A percentile compares a stretch with the other conserved stretches of the same genome.
Evolutionary conservation across 140 eudicot genomes (phyloP).

Genomic region (Bidens hawaiensis): DNA sequence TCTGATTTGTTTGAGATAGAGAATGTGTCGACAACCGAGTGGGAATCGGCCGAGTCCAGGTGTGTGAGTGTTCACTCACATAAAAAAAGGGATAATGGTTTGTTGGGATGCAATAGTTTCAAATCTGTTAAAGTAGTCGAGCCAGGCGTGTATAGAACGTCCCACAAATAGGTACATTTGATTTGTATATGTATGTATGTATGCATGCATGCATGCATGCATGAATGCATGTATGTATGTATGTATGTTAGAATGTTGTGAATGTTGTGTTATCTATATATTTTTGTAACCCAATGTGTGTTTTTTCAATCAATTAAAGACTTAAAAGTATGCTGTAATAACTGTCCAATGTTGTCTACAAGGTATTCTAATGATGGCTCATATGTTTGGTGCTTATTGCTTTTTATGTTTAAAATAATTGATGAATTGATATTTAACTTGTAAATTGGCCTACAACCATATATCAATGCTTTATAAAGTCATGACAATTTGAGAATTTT

Average conservation of each 20-base stretch:
- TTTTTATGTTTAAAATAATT: conserved; percentile 8
- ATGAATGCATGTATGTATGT: not conserved
- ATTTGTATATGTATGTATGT: no score
- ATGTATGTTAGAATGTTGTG: not conserved
- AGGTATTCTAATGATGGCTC: conserved; percentile 3
- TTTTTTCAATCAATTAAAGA: not conserved
- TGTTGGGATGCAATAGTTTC: conserved; percentile 58
- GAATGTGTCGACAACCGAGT: conserved; percentile 38
- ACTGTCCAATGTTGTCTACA: not conserved
- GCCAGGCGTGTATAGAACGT: conserved; percentile 20
- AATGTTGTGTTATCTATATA: conserved; percentile 2
- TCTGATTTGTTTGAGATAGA: conserved; percentile 88
- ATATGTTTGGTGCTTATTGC: conserved; percentile 24
- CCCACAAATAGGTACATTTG: conserved; percentile 7
- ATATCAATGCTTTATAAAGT: conserved; percentile 27
- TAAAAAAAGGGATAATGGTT: conserved; percentile 26
- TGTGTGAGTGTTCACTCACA: conserved; percentile 33
- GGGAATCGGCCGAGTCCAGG: conserved; percentile 33
- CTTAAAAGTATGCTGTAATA: not conserved
- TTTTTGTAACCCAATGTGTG: conserved; percentile 15
- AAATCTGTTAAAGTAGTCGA: conserved; percentile 54
- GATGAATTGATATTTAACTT: conserved; percentile 8
- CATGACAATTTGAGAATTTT: conserved; percentile 15
- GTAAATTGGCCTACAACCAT: conserved; percentile 29
- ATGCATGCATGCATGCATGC: no score